These are phyloP conservation scores for Saccharomyces eubayanus DNA, from an alignment of 805 yeast species.

Conservation along the genomic window DNA sequence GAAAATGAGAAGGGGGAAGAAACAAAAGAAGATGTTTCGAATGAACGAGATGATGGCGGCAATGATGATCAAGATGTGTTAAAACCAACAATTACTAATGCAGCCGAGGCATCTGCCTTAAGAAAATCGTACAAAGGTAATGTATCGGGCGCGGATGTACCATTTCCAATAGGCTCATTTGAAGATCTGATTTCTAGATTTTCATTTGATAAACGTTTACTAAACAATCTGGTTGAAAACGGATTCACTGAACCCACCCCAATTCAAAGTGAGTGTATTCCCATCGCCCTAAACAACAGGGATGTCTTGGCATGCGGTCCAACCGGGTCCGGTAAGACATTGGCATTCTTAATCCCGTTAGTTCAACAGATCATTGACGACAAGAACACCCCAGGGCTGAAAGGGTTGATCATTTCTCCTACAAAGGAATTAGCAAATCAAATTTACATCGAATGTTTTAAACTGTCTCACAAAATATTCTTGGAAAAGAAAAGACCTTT, in stretches of 20 bases:
- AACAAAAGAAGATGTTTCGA: slow-evolving; percentile 23
- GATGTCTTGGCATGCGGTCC: slow-evolving; percentile 94
- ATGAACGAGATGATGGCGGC: slow-evolving; percentile 25
- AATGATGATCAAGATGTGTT: slow-evolving; percentile 27
- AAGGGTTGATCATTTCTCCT: slow-evolving; percentile 82
- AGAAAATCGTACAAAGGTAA: slow-evolving; percentile 59
- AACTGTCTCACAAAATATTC: slow-evolving; percentile 37
- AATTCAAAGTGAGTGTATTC: slow-evolving; percentile 86
- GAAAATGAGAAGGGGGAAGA: slow-evolving; percentile 15
- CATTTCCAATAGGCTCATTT: slow-evolving; percentile 87
- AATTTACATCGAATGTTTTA: slow-evolving; percentile 60
- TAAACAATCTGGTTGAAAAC: slow-evolving; percentile 55
- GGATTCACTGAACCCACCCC: slow-evolving; percentile 85
- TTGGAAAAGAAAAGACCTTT: slow-evolving; percentile 43
- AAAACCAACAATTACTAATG: slow-evolving; percentile 38
- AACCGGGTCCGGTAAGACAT: slow-evolving; percentile 95
- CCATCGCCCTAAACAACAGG: slow-evolving; percentile 56
- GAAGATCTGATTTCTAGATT: slow-evolving; percentile 68
- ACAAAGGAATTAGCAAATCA: slow-evolving; percentile 91
- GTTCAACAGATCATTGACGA: slow-evolving; percentile 35
- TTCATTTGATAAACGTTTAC: slow-evolving; percentile 44
- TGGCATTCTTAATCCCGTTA: slow-evolving; percentile 81
- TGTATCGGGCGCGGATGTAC: slow-evolving; percentile 75
- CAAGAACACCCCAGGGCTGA: slow-evolving; percentile 37
- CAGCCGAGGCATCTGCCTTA: slow-evolving; percentile 51